A percentile compares a stretch with the other conserved stretches of the same genome.
These are phyloP conservation scores for Cronartium quercuum DNA, from an alignment of 1,284 basidiomycete species.

Conservation along the genomic window DNA sequence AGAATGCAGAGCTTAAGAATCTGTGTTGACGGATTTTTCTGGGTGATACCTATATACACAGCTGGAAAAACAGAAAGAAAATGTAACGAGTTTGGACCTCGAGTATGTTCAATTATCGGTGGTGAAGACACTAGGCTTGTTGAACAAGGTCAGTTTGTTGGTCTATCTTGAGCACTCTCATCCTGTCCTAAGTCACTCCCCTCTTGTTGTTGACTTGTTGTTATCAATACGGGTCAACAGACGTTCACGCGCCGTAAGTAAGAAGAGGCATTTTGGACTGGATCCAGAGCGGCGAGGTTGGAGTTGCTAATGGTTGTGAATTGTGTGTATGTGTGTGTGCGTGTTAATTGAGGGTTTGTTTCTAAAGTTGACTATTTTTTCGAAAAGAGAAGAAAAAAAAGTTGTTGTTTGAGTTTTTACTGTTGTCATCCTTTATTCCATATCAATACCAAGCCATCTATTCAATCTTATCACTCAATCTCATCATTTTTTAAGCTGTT, in stretches of 20 bases:
- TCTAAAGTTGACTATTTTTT: too few relatives aligned
- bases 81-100: slow-evolving; percentile 86
- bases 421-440: too few relatives aligned
- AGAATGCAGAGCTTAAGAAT: not conserved
- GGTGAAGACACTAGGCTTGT: slow-evolving; percentile 79
- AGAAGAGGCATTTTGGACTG: too few relatives aligned
- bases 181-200: not conserved
- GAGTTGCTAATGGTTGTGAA: too few relatives aligned
- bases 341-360: too few relatives aligned
- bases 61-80: slow-evolving; percentile 81
- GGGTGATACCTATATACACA: slow-evolving; percentile 28
- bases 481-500: too few relatives aligned
- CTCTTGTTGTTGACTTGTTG: not conserved
- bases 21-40: not conserved
- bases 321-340: too few relatives aligned
- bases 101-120: slow-evolving; percentile 98
- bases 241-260: not conserved
- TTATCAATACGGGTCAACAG: not conserved
- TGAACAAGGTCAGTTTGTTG: slow-evolving; percentile 51
- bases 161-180: not conserved
- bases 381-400: too few relatives aligned
- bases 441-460: too few relatives aligned
- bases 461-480: too few relatives aligned
- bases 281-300: too few relatives aligned
- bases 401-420: too few relatives aligned